A percentile compares a stretch with the other conserved stretches of the same genome.
Conservation (phyloP, 129 eudicot species). For the Pulicaria dysenterica region DNA sequence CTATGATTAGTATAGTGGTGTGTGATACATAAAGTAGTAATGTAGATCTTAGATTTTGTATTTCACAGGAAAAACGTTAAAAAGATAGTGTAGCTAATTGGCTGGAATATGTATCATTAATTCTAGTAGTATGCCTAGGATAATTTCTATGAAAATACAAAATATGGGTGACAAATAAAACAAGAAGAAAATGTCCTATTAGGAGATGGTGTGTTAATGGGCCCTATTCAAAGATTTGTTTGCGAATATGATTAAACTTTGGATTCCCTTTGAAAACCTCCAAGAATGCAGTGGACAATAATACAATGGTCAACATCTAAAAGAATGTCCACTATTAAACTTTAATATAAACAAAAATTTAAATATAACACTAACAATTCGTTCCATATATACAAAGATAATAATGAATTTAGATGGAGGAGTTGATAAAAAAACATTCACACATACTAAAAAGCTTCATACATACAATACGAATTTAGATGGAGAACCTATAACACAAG, state of each 20-base stretch:
- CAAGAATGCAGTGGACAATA: constrained; percentile 24
- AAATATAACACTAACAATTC: too few relatives aligned
- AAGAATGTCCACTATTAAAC: background rate
- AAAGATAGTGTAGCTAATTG: too few relatives aligned
- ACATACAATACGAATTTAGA: background rate
- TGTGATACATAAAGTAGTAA: too few relatives aligned
- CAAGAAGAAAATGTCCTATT: constrained; percentile 17
- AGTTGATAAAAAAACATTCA: background rate
- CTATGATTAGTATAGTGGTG: too few relatives aligned
- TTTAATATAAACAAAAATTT: background rate
- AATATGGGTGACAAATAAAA: background rate
- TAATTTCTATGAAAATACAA: background rate
- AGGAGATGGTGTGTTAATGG: constrained; percentile 17
- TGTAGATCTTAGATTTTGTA: too few relatives aligned
- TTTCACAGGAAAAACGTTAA: too few relatives aligned
- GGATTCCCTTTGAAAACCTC: constrained; percentile 32
- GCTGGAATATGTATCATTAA: background rate
- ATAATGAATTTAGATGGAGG: too few relatives aligned
- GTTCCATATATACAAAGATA: too few relatives aligned
- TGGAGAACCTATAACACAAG: too few relatives aligned
- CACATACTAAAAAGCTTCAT: too few relatives aligned
- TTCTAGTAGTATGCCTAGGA: background rate
- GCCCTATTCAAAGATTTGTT: constrained; percentile 18
- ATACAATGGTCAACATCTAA: constrained; percentile 25
- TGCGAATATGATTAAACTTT: constrained; percentile 21